Evolutionary conservation across 495 filamentous ascomycete species (phyloP), one percentile per base, ranked within the genome.

Genomic region (Parachaetomium inaequale): DNA sequence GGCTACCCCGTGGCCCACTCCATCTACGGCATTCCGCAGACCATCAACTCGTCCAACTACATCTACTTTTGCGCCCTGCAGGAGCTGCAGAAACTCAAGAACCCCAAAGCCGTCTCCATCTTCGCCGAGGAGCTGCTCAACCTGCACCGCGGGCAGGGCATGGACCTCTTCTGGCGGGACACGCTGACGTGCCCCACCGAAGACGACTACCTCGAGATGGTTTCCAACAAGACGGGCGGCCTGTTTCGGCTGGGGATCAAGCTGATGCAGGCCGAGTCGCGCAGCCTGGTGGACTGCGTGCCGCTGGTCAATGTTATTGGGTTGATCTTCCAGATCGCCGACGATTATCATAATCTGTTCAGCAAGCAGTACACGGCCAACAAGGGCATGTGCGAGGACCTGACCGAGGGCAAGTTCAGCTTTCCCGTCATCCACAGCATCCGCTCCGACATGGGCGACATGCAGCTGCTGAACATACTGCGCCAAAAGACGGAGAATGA

Each of bases 181-280:
- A 92, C 90, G 7, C 80, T 97, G 53, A 96, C 87, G 32, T 96
- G 92, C 72, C 94, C 94, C 29, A 92, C 84, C 49, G 93, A 98
- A 76, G 92, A 96, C 63, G 93, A 98, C 70, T 98, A 98, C 76
- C 84, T 98, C 17, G 93, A 98, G 74, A 98, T 98, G 94, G 95
- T 98, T 45, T 86, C 87, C 65, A 98, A 98, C 77, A 98, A 99
- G 76, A 99, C 94, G 4, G 94, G 94, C 28, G 94, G 94, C 2
- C 82, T 99, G 10, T 98, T 99, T 81, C 85, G 94, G 53, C 81
- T 99, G 12, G 94, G 92, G 26, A 86, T 98, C 63, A 94, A 96
- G 74, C 79, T 99, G 31, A 98, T 99, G 94, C 92, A 96, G 74
- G 91, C 91, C 31, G 91, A 96, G 72, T 91, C 88, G 63, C 74